Conservation (phyloP, 371 early-diverging fungal genomes). For the Zychaea mexicana region DNA sequence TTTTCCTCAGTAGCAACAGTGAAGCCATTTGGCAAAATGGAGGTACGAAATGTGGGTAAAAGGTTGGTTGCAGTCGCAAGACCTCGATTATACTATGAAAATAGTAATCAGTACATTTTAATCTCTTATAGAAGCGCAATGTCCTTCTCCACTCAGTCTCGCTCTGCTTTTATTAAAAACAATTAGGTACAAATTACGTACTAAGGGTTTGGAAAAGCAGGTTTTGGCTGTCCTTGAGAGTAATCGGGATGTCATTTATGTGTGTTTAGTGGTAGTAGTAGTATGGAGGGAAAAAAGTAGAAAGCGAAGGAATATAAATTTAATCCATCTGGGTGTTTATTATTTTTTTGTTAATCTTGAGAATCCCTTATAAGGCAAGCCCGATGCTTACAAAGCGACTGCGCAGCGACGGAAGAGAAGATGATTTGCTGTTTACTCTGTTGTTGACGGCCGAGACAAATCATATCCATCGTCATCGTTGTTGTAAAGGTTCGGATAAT, state of each 20-base stretch:
- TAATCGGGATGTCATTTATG: background rate
- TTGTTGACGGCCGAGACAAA: background rate
- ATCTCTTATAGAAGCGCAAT: background rate
- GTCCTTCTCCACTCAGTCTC: too few species aligned
- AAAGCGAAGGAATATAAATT: background rate
- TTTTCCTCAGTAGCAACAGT: slow-evolving; percentile 95
- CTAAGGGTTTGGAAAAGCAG: background rate
- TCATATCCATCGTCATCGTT: slow-evolving; percentile 19
- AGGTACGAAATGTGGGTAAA: slow-evolving; percentile 72
- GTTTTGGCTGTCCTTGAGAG: background rate
- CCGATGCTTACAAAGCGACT: too few species aligned
- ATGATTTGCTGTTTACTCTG: background rate
- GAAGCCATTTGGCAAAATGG: slow-evolving; percentile 90
- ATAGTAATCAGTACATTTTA: too few species aligned
- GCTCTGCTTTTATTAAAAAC: background rate
- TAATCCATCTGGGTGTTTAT: too few species aligned
- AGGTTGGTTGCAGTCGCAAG: slow-evolving; percentile 56
- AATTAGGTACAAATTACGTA: background rate
- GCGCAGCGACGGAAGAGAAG: background rate
- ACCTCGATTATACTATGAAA: slow-evolving; percentile 52
- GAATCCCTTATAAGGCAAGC: too few species aligned
- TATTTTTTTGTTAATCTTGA: too few species aligned
- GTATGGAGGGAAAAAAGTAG: background rate
- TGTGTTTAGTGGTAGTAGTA: background rate
- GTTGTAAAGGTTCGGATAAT: slow-evolving; percentile 51